Conservation (phyloP, 2,329 filamentous ascomycete genomes). For the Clathrospora elynae region DNA sequence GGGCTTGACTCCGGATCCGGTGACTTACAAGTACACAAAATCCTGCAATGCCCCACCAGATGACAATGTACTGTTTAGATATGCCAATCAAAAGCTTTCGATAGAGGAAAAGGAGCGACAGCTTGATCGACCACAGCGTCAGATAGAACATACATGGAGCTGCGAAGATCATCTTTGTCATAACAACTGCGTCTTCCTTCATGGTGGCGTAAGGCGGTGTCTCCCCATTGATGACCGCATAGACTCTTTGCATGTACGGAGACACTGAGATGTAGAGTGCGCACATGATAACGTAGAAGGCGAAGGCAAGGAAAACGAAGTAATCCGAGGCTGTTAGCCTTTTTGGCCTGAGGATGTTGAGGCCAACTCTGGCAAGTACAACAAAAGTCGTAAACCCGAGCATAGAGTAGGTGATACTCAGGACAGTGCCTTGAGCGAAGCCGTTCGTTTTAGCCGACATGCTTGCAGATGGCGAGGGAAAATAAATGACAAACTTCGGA, state of each 20-base stretch:
- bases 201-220: conserved; percentile 34
- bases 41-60: conserved; percentile 44
- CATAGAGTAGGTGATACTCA: conserved; percentile 20
- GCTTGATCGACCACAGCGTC: conserved; percentile 48
- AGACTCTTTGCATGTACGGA: conserved; percentile 40
- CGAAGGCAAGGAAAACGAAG: conserved; percentile 30
- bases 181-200: conserved; percentile 30
- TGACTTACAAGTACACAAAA: conserved; percentile 41
- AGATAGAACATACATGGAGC: conserved; percentile 47
- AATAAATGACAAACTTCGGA: not conserved
- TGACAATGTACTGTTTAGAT: conserved; percentile 27
- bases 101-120: conserved; percentile 48
- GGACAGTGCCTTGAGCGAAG: conserved; percentile 18
- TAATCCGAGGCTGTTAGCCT: conserved; percentile 11
- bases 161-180: conserved; percentile 48
- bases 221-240: conserved; percentile 28
- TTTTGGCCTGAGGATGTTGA: conserved; percentile 11
- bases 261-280: conserved; percentile 44
- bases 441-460: conserved; percentile 17
- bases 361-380: conserved; percentile 13
- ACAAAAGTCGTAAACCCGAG: conserved; percentile 16
- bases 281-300: conserved; percentile 33
- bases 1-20: too few species aligned
- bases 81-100: conserved; percentile 40
- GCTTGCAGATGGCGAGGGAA: not conserved